Evolutionary conservation across 805 yeast species (phyloP), one percentile per base, ranked within the genome.

Genomic region (Metschnikowia lunata): DNA sequence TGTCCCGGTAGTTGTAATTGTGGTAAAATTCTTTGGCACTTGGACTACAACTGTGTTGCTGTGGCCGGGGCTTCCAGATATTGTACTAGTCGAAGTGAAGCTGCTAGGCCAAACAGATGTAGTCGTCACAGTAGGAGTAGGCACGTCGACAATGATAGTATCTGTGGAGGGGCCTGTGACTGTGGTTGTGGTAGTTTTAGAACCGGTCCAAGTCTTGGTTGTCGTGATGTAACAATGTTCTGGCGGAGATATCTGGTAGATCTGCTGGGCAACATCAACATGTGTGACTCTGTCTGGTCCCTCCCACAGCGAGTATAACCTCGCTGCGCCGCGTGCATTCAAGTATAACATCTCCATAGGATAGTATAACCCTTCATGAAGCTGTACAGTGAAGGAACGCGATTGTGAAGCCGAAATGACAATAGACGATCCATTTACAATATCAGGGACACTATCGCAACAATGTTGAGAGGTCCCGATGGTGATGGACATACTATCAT

Each of bases 111-210:
- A 39, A 9, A 48, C 37, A 8, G 42, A 23, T 5, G 52, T 49
- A 8, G 34, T 15, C 8, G 45, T 46, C 15, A 26, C 31, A 6
- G 48, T 41, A 14, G 46, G 34, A 1, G 34, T 41, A 3, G 57
- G 57, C 18, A 45, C 51, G 4, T 39, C 39, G 7, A 56, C 51
- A 7, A 46, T 45, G 4, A 58, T 57, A 1, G 61, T 55, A 1
- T 48, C 57, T 15, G 60, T 55, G 8, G 10, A n/a, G 10, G 7
- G 18, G 11, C 49, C 55, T 6, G 58, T 46, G n/a, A 27, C 35
- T 4, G 63, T 60, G 10, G 31, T 26, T 7, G 34, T 34, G 4
- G 36, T 30, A 8, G 49, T 46, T 15, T 51, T 40, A 3, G 55
- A 32, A 23, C 44, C 40, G 2, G 42, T 35, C 48, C 52, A 54